Evolutionary conservation across 1,284 basidiomycete genomes (phyloP).

Genomic region (Agaricales sp.): DNA sequence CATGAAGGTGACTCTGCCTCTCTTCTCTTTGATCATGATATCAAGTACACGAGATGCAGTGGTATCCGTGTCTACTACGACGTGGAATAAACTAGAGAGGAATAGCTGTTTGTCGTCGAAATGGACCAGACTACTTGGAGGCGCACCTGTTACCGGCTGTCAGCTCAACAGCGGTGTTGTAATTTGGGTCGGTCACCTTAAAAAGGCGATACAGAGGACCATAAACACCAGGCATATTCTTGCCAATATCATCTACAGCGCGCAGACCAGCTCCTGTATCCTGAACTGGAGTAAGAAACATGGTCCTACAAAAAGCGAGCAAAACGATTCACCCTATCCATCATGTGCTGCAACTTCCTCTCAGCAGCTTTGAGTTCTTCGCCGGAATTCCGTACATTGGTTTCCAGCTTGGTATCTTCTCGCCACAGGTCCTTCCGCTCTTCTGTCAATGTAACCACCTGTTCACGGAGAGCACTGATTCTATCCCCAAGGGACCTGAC

Average conservation of each 20-base stretch:
- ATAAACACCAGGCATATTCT: constrained; percentile 73
- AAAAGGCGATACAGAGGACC: constrained; percentile 94
- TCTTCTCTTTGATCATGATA: constrained; percentile 86
- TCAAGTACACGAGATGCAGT: constrained; percentile 86
- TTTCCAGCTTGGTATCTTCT: constrained; percentile 84
- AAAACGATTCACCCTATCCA: constrained; percentile 68
- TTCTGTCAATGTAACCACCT: constrained; percentile 67
- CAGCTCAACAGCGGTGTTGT: constrained; percentile 89
- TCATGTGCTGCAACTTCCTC: constrained; percentile 77
- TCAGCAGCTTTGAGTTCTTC: constrained; percentile 79
- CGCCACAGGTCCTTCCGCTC: constrained; percentile 91
- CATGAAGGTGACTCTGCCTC: constrained; percentile 96
- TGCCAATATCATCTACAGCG: constrained; percentile 76
- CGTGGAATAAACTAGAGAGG: constrained; percentile 85
- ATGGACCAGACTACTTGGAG: background rate
- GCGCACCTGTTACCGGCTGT: constrained; percentile 85
- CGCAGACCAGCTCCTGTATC: constrained; percentile 85
- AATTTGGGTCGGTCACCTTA: constrained; percentile 81
- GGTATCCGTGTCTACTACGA: constrained; percentile 93
- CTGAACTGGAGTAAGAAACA: constrained; percentile 29
- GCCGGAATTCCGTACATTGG: constrained; percentile 64
- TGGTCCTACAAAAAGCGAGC: constrained; percentile 12
- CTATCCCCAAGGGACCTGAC: constrained; percentile 62
- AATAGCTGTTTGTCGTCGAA: constrained; percentile 7
- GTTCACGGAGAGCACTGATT: constrained; percentile 55